Percentiles rank a stretch among this genome's conserved stretches.
phyloP scores from a whole-genome alignment of 208 protist genomes.

The Leishmania arabica region DNA sequence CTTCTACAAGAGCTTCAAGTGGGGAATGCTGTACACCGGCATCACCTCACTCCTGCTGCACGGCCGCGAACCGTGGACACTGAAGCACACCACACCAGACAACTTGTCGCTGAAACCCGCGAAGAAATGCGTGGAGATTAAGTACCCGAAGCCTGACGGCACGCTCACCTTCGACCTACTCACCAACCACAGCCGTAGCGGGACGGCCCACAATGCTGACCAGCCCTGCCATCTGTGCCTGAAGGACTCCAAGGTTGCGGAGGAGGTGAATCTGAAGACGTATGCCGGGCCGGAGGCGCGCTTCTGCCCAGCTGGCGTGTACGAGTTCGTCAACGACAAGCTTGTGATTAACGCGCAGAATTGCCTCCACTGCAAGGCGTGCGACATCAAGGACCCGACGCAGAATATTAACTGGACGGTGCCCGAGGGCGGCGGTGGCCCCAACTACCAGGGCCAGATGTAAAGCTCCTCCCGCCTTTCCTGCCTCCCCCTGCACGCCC shows the following conservation, averaged over 20 bases:
- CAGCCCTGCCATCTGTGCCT: conserved; percentile 95
- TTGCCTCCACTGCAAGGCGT: conserved; percentile 99
- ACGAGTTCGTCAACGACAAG: conserved; percentile 92
- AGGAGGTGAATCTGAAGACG: conserved; percentile 83
- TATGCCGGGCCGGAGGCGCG: conserved; percentile 94
- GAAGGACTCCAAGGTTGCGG: conserved; percentile 66
- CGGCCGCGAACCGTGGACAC: conserved; percentile 92
- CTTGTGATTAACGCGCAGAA: conserved; percentile 98
- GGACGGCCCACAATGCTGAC: conserved; percentile 97
- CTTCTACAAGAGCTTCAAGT: conserved; percentile 88
- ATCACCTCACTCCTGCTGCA: conserved; percentile 77
- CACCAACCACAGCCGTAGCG: conserved; percentile 94
- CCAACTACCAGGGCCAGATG: conserved; percentile 87
- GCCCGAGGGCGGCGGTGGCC: conserved; percentile 93
- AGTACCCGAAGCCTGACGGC: conserved; percentile 97
- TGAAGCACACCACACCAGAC: conserved; percentile 82
- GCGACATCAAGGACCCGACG: conserved; percentile 98
- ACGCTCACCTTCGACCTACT: conserved; percentile 97
- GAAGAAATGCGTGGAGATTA: conserved; percentile 79
- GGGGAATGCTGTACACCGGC: conserved; percentile 84
- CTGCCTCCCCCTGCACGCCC: too few species aligned
- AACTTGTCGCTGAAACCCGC: conserved; percentile 72
- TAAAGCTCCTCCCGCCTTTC: conserved; percentile 33
- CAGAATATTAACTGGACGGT: conserved; percentile 98
- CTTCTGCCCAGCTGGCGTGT: conserved; percentile 98